phyloP scores from a whole-genome alignment of 73 alveolate species.

The Tetrahymena malaccensis region DNA sequence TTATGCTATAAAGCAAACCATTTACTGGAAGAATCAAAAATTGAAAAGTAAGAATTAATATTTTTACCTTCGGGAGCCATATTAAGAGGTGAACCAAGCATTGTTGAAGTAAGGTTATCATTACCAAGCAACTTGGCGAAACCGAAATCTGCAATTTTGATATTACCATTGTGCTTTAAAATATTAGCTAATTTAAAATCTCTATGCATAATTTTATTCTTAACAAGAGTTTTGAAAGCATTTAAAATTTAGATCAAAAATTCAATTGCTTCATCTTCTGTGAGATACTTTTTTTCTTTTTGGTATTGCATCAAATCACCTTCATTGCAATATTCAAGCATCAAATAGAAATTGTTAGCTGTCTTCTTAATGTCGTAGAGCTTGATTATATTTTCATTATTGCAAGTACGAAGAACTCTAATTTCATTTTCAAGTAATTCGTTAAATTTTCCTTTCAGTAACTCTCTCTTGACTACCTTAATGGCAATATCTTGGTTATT shows the following conservation, averaged over 20 bases:
- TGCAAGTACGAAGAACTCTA: slow-evolving; percentile 48
- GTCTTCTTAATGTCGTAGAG: slow-evolving; percentile 68
- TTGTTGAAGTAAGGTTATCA: slow-evolving; percentile 54
- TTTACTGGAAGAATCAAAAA: not conserved
- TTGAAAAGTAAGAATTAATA: not conserved
- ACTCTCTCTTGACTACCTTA: slow-evolving; percentile 57
- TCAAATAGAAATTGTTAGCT: slow-evolving; percentile 57
- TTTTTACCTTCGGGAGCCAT: slow-evolving; percentile 37
- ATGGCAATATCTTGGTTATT: slow-evolving; percentile 67
- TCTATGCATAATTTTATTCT: slow-evolving; percentile 65
- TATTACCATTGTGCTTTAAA: slow-evolving; percentile 51
- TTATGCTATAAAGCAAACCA: too few relatives aligned
- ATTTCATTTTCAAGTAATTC: slow-evolving; percentile 59
- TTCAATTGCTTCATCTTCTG: slow-evolving; percentile 64
- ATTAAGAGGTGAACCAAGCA: slow-evolving; percentile 48
- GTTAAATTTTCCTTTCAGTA: slow-evolving; percentile 44
- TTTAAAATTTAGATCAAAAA: slow-evolving; percentile 61
- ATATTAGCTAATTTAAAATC: slow-evolving; percentile 72
- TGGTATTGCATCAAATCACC: slow-evolving; percentile 65
- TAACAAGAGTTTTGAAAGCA: slow-evolving; percentile 49
- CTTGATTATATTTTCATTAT: slow-evolving; percentile 61
- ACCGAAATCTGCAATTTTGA: slow-evolving; percentile 63
- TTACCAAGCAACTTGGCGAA: slow-evolving; percentile 46
- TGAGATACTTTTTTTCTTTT: slow-evolving; percentile 36
- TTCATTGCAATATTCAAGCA: slow-evolving; percentile 69